A percentile compares a stretch with the other conserved stretches of the same genome.
Conservation (phyloP, 805 yeast genomes). For the Kluyveromyces dobzhanskii region DNA sequence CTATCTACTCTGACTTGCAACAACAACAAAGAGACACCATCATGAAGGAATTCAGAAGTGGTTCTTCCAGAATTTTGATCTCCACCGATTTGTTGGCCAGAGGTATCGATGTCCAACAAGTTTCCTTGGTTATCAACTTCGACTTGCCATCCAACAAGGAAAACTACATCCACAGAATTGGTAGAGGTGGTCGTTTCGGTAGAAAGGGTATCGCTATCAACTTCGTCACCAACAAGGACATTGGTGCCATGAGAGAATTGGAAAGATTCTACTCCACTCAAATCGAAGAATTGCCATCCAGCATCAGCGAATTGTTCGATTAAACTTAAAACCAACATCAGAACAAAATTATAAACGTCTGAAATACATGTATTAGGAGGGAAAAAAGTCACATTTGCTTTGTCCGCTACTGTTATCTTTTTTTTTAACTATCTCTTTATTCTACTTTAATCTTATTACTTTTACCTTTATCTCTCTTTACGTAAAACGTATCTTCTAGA, state of each 20-base stretch:
- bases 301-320: constrained; percentile 44
- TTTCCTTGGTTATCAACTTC: constrained; percentile 89
- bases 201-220: constrained; percentile 97
- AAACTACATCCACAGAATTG: constrained; percentile 95
- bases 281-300: constrained; percentile 72
- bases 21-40: constrained; percentile 91
- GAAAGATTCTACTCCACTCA: constrained; percentile 67
- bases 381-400: too few relatives aligned
- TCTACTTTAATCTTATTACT: too few relatives aligned
- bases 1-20: constrained; percentile 96
- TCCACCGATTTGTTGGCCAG: constrained; percentile 97
- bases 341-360: too few relatives aligned
- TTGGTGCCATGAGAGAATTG: constrained; percentile 61
- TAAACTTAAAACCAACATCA: constrained; percentile 1
- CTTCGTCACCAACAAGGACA: constrained; percentile 78
- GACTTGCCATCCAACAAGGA: constrained; percentile 90
- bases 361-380: too few relatives aligned
- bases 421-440: too few relatives aligned
- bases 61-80: constrained; percentile 86
- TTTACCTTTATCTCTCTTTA: too few relatives aligned
- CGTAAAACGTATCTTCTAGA: too few relatives aligned
- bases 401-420: too few relatives aligned
- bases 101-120: constrained; percentile 98
- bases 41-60: constrained; percentile 93
- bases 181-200: constrained; percentile 97